These are phyloP conservation scores for Leptographium procerum DNA, from an alignment of 2,329 filamentous ascomycete species.

Conservation along the genomic window DNA sequence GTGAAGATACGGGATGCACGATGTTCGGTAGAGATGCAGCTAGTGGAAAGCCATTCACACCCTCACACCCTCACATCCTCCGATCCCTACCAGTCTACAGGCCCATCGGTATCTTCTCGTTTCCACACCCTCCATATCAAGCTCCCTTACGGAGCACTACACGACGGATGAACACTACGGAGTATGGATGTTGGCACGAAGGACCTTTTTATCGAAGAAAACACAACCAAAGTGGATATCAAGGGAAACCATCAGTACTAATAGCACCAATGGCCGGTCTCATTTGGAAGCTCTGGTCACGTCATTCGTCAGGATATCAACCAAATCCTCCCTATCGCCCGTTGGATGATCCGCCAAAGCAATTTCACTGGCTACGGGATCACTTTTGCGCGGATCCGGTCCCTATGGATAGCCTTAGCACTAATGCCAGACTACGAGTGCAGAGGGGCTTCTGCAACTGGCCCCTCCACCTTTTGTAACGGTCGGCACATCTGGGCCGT, in stretches of 20 bases:
- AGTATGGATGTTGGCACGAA: no score
- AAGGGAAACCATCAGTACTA: no score
- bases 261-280: not conserved
- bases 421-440: not conserved
- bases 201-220: not conserved
- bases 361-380: not conserved
- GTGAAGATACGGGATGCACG: not conserved
- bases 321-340: not conserved
- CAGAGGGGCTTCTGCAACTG: not conserved
- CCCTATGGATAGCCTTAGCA: not conserved
- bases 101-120: not conserved
- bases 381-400: not conserved
- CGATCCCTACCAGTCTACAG: not conserved
- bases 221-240: no score
- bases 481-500: not conserved
- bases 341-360: not conserved
- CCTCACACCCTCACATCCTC: not conserved
- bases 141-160: no score
- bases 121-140: not conserved
- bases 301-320: not conserved
- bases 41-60: not conserved
- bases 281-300: not conserved
- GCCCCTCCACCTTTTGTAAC: slow-evolving; percentile 2
- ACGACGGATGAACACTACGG: no score
- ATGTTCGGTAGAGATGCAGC: not conserved